Evolutionary conservation across 139 green algal species (phyloP), one percentile per base, ranked within the genome.

Genomic region (Haematococcus sp.): DNA sequence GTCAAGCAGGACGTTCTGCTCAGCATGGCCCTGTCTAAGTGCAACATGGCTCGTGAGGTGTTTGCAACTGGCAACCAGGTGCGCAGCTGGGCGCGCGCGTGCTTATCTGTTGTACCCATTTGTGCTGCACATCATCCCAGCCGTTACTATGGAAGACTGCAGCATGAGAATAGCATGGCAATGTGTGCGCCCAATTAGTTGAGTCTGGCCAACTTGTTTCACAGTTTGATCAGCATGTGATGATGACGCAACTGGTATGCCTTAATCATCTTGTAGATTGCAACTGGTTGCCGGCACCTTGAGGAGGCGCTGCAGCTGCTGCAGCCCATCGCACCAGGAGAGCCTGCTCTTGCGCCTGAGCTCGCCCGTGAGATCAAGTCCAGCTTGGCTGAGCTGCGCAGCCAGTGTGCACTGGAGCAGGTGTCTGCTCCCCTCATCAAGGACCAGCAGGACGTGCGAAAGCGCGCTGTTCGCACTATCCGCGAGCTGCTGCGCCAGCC

Each of bases 241-340:
- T n/a, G n/a, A n/a, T n/a, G n/a, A n/a, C n/a, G n/a, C n/a, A n/a
- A n/a, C n/a, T n/a, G n/a, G n/a, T n/a, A n/a, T 16, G 22, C 22
- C 17, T 16, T 30, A 16, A 43, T 66, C 31, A 30, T 11, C 54
- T 51, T 32, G 32, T 43, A 81, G 75, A 60, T 70, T 32, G 70
- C 76, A 3, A 28, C 54, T 20, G 78, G 65, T 28, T 77, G 67
- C 49, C 31, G 33, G 4, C 43, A 64, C 40, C 71, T 94, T 73
- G 83, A 90, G 65, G 88, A 89, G 40, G 88, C 89, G 7, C 60
- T 88, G 43, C 34, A 74, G 34, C 68, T 84, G 17, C 80, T 93
- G 20, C 32, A 72, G 66, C 46, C 66, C 63, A 27, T 49, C 4
- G 35, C 79, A 25, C 74, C 68, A 2, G 80, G 77, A 0, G 40